These are phyloP conservation scores for Cercis canadensis DNA, from an alignment of 306 rosid genomes.

Conservation along the genomic window DNA sequence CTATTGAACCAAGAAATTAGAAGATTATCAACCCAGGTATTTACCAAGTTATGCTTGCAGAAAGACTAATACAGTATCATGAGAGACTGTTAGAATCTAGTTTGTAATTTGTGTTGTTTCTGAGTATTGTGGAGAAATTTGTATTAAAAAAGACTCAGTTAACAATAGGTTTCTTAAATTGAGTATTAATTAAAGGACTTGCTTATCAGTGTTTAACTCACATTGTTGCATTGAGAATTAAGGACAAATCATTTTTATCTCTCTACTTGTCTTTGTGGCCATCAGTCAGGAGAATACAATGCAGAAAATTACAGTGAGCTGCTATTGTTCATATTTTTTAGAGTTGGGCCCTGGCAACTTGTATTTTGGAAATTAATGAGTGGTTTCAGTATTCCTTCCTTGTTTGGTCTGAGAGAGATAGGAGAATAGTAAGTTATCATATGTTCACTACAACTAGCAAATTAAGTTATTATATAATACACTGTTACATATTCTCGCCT, in stretches of 20 bases:
- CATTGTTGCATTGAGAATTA: conserved; percentile 7
- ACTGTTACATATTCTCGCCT: too few relatives aligned
- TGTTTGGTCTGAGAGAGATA: too few relatives aligned
- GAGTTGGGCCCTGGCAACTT: too few relatives aligned
- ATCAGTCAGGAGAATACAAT: too few relatives aligned
- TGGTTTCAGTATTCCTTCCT: too few relatives aligned
- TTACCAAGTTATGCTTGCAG: neutral
- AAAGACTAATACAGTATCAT: neutral
- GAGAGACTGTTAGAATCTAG: conserved; percentile 7
- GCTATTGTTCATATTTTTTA: too few relatives aligned
- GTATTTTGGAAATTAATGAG: too few relatives aligned
- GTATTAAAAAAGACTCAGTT: neutral
- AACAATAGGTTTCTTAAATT: neutral
- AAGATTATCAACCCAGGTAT: conserved; percentile 86
- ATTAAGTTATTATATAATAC: too few relatives aligned
- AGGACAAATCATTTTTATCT: neutral
- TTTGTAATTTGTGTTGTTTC: conserved; percentile 1
- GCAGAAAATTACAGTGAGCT: too few relatives aligned
- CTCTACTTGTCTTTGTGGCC: neutral
- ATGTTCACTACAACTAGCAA: too few relatives aligned
- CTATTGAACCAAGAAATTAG: conserved; percentile 91
- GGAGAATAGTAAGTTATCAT: too few relatives aligned
- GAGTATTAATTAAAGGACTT: neutral
- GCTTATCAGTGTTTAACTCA: neutral
- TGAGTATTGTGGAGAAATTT: conserved; percentile 16